Percentiles rank a stretch among this genome's conserved stretches.
Evolutionary conservation across 768 basidiomycete species (phyloP).

Genomic region (Grammothele lineata): DNA sequence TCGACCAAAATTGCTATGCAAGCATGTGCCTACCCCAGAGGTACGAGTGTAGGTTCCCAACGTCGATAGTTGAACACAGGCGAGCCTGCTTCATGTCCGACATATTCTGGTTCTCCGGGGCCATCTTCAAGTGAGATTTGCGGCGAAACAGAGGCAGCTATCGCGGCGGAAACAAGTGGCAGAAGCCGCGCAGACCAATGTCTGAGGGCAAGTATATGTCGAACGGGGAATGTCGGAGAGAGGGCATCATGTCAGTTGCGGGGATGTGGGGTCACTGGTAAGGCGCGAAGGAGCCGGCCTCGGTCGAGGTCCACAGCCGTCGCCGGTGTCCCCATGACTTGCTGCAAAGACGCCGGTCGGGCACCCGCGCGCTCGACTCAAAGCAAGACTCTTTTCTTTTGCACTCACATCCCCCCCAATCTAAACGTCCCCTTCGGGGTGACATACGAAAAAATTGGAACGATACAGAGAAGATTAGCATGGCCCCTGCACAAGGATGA

Average conservation of each 20-base stretch:
- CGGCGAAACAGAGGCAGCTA: too few species aligned
- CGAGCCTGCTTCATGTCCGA: constrained; percentile 51
- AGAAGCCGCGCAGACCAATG: background rate
- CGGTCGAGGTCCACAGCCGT: too few species aligned
- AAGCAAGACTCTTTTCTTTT: background rate
- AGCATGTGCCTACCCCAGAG: too few species aligned
- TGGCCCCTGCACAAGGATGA: constrained; percentile 99
- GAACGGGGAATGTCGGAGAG: too few species aligned
- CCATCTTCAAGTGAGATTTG: too few species aligned
- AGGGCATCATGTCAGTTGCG: too few species aligned
- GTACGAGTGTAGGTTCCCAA: too few species aligned
- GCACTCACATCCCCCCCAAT: background rate
- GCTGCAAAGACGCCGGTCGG: background rate
- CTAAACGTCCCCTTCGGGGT: constrained; percentile 81
- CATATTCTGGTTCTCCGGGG: constrained; percentile 2
- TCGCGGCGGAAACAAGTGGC: too few species aligned
- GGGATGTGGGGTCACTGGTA: too few species aligned
- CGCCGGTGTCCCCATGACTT: too few species aligned
- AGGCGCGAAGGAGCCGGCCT: too few species aligned
- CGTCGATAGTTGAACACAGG: constrained; percentile 36
- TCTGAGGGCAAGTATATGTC: background rate
- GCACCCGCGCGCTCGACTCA: background rate
- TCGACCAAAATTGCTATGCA: too few species aligned
- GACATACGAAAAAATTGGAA: constrained; percentile 99
- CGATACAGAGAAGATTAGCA: constrained; percentile 99